A percentile compares a stretch with the other conserved stretches of the same genome.
Evolutionary conservation across 2,329 filamentous ascomycete species (phyloP).

Genomic region (Colletotrichum navitas): DNA sequence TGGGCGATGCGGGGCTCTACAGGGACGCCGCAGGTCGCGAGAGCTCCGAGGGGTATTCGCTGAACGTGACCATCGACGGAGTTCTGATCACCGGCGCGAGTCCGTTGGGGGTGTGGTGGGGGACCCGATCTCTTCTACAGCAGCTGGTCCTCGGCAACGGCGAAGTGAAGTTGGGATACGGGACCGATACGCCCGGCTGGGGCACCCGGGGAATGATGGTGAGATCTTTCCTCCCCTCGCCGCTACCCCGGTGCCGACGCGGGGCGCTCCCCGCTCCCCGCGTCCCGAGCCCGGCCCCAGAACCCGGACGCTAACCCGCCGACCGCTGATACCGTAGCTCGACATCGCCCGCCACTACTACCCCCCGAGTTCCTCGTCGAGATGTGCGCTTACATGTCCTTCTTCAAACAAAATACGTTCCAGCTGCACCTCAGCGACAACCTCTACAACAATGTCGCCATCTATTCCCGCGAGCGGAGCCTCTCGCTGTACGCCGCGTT

Average conservation of each 20-base stretch:
- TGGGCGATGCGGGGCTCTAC: constrained; percentile 56
- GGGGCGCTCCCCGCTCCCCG: no score
- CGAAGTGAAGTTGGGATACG: constrained; percentile 56
- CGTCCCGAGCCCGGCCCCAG: no score
- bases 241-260: no score
- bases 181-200: constrained; percentile 65
- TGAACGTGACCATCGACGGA: constrained; percentile 55
- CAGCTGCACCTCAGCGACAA: constrained; percentile 72
- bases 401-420: constrained; percentile 71
- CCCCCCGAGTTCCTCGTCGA: constrained; percentile 66
- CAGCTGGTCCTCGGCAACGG: constrained; percentile 57
- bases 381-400: constrained; percentile 71
- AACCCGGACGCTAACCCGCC: not conserved
- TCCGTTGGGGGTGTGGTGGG: constrained; percentile 70
- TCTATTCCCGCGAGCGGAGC: constrained; percentile 62
- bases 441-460: constrained; percentile 62
- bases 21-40: constrained; percentile 59
- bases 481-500: constrained; percentile 67
- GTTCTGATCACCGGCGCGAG: constrained; percentile 65
- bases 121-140: constrained; percentile 67
- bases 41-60: constrained; percentile 63
- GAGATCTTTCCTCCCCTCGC: not conserved
- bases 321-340: constrained; percentile 47
- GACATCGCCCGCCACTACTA: constrained; percentile 70
- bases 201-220: constrained; percentile 60